These are phyloP conservation scores for Senna siamea DNA, from an alignment of 306 rosid genomes.

Conservation along the genomic window DNA sequence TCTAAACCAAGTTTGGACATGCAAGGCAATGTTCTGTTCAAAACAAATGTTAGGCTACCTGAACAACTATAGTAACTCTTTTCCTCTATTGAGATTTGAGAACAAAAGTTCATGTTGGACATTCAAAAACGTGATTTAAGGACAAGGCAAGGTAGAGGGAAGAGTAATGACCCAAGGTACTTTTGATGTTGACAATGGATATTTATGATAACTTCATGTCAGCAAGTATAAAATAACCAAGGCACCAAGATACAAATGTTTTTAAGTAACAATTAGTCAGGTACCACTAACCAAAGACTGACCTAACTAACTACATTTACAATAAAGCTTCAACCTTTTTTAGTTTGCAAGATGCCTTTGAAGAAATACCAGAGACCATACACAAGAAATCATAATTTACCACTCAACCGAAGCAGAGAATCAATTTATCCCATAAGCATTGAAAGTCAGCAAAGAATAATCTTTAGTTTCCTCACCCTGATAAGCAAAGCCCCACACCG, in stretches of 20 bases:
- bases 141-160: background rate
- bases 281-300: background rate
- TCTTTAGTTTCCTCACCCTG: background rate
- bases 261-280: background rate
- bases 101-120: background rate
- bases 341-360: background rate
- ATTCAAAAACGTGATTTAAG: background rate
- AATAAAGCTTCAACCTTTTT: background rate
- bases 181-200: background rate
- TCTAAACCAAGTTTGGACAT: slow-evolving; percentile 8
- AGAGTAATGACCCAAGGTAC: background rate
- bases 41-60: background rate
- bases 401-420: no score
- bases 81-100: background rate
- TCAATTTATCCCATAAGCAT: slow-evolving; percentile 1
- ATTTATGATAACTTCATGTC: background rate
- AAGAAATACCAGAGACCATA: background rate
- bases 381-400: background rate
- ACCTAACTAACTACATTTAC: slow-evolving; percentile 8
- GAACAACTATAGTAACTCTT: background rate
- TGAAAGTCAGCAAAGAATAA: background rate
- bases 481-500: background rate
- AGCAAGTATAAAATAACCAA: background rate
- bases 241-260: slow-evolving; percentile 13
- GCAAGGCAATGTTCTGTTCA: slow-evolving; percentile 20